phyloP scores from a whole-genome alignment of 805 yeast genomes.

The Metschnikowia rubicola region DNA sequence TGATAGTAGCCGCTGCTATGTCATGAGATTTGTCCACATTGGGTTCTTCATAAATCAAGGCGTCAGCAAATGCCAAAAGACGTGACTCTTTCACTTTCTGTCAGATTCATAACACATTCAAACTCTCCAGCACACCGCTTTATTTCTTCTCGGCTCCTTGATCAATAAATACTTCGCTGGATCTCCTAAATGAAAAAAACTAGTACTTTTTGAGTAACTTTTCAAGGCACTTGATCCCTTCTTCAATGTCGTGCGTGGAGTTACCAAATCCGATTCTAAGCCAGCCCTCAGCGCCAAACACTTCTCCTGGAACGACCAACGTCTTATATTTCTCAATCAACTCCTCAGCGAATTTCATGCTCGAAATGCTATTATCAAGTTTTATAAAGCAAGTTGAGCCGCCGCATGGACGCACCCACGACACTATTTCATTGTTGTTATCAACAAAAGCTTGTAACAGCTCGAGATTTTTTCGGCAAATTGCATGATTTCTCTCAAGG shows the following conservation, averaged over 20 bases:
- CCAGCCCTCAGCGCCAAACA: constrained; percentile 31
- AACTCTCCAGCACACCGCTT: too few relatives aligned
- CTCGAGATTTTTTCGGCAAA: constrained; percentile 38
- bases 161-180: too few relatives aligned
- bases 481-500: constrained; percentile 35
- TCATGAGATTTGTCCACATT: too few relatives aligned
- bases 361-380: constrained; percentile 25
- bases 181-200: not conserved
- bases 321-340: constrained; percentile 33
- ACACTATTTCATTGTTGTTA: constrained; percentile 27
- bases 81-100: too few relatives aligned
- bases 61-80: too few relatives aligned
- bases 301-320: constrained; percentile 49
- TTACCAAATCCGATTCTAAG: constrained; percentile 51
- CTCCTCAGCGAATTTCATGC: constrained; percentile 31
- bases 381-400: constrained; percentile 47
- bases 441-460: constrained; percentile 33
- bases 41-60: too few relatives aligned
- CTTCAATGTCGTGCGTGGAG: constrained; percentile 27
- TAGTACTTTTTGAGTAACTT: constrained; percentile 1
- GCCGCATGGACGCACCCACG: constrained; percentile 44
- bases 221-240: constrained; percentile 29
- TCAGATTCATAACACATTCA: too few relatives aligned
- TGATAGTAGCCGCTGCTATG: too few relatives aligned
- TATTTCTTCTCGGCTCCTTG: too few relatives aligned